phyloP scores from a whole-genome alignment of 2,329 filamentous ascomycete species.

The Diaporthe nobilis region DNA sequence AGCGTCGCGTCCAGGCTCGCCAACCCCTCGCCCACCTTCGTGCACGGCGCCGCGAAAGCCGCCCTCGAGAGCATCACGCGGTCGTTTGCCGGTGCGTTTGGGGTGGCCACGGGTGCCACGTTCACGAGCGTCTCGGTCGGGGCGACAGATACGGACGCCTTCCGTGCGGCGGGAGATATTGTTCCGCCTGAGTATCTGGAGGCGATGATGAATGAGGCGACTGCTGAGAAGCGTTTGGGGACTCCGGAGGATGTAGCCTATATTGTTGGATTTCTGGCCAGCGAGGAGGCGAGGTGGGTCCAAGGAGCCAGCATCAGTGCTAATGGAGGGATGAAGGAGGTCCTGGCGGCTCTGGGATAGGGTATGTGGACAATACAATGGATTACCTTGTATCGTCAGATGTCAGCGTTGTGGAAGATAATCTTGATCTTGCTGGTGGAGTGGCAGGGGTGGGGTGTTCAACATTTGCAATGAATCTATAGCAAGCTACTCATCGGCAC shows the following conservation, averaged over 20 bases:
- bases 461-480: no score
- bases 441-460: no score
- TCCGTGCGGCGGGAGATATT: not conserved
- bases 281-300: not conserved
- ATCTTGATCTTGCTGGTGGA: not conserved
- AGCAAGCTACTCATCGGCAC: no score
- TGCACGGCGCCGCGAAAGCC: not conserved
- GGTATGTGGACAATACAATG: not conserved
- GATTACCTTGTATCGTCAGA: not conserved
- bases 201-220: not conserved
- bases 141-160: not conserved
- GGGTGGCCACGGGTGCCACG: not conserved
- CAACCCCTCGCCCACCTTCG: not conserved
- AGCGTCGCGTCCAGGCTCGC: not conserved
- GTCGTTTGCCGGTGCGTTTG: not conserved
- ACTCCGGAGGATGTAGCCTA: not conserved
- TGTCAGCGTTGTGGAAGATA: not conserved
- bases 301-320: not conserved
- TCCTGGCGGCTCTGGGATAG: not conserved
- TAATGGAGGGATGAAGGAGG: not conserved
- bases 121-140: not conserved
- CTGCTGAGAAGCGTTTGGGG: not conserved
- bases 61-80: not conserved
- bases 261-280: conserved; percentile 3
- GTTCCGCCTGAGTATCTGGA: not conserved